Evolutionary conservation across 1,284 basidiomycete genomes (phyloP).

Genomic region (Fomitopsis schrenkii): DNA sequence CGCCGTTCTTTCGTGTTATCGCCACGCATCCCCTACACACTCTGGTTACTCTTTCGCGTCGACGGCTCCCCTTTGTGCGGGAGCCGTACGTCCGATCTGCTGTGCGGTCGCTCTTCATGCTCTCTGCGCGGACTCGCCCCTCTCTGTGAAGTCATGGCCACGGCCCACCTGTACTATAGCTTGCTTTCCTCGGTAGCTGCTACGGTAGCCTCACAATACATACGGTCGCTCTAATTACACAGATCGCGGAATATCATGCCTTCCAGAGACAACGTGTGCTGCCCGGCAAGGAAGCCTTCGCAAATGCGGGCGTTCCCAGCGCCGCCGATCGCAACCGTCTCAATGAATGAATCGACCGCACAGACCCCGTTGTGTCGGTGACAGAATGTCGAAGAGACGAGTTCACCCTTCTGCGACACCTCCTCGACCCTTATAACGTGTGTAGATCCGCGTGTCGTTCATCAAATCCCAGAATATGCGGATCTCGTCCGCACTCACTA

Average conservation of each 20-base stretch:
- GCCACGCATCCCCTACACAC: not conserved
- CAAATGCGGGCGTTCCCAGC: not conserved
- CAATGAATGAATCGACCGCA: not conserved
- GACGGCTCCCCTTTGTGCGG: not conserved
- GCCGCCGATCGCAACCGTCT: no score
- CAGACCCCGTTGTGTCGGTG: not conserved
- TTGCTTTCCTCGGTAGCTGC: not conserved
- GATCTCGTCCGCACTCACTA: conserved; percentile 3
- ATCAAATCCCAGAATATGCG: conserved; percentile 9
- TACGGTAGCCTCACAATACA: not conserved
- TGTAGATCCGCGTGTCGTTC: conserved; percentile 4
- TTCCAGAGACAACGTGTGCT: not conserved
- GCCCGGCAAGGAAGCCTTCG: not conserved
- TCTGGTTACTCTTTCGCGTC: not conserved
- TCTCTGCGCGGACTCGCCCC: not conserved
- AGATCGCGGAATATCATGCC: not conserved
- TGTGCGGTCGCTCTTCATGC: not conserved
- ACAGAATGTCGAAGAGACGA: not conserved
- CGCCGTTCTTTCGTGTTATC: not conserved
- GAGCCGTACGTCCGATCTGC: not conserved
- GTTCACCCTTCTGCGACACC: not conserved
- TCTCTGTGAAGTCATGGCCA: not conserved
- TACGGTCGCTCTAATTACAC: not conserved
- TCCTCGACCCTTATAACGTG: conserved; percentile 5
- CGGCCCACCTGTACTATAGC: not conserved